A percentile compares a stretch with the other conserved stretches of the same genome.
Evolutionary conservation across 371 early-diverging fungal genomes (phyloP).

Genomic region (Dinochytrium kinnereticum): DNA sequence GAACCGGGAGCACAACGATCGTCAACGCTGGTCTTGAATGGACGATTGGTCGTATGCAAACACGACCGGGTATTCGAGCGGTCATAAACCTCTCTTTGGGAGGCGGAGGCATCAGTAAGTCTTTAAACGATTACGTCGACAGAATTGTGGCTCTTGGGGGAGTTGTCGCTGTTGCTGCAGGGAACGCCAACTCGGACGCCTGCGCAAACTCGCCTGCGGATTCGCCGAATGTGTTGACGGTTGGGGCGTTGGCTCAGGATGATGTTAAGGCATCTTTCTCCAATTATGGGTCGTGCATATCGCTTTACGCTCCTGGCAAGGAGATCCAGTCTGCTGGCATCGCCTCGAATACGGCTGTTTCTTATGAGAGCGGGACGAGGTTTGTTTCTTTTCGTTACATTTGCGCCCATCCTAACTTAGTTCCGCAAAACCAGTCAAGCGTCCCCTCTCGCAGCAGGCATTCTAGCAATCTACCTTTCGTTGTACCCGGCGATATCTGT

Average conservation of each 20-base stretch:
- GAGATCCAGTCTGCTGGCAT: constrained; percentile 61
- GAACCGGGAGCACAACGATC: constrained; percentile 29
- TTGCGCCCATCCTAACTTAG: neutral
- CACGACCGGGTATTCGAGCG: neutral
- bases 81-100: constrained; percentile 50
- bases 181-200: constrained; percentile 66
- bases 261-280: constrained; percentile 71
- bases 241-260: constrained; percentile 61
- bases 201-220: constrained; percentile 58
- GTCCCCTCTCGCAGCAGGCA: constrained; percentile 17
- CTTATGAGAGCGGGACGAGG: constrained; percentile 11
- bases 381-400: neutral
- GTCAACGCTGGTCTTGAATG: constrained; percentile 34
- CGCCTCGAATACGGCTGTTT: neutral
- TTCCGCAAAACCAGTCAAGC: constrained; percentile 8
- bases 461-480: constrained; percentile 6
- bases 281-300: constrained; percentile 79
- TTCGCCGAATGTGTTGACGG: constrained; percentile 51
- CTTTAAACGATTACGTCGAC: constrained; percentile 60
- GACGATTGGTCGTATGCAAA: constrained; percentile 20
- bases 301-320: constrained; percentile 89
- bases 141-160: constrained; percentile 48
- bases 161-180: constrained; percentile 95
- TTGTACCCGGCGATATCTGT: constrained; percentile 2
- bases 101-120: constrained; percentile 30